These are phyloP conservation scores for Rhazya stricta DNA, from an alignment of 257 asterid species.

Conservation along the genomic window DNA sequence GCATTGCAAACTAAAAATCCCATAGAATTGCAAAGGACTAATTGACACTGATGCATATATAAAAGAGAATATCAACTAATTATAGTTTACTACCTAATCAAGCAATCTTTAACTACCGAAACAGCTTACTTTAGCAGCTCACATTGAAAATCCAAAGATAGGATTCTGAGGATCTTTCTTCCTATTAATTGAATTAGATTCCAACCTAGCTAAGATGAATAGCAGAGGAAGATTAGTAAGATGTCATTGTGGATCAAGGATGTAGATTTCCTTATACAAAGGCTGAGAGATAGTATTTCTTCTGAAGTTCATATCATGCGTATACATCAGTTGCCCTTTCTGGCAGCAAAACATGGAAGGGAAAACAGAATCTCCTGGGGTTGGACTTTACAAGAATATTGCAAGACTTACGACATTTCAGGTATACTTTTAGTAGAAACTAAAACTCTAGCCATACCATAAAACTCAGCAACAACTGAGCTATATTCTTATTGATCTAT, in stretches of 20 bases:
- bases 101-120: background rate
- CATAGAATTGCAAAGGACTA: background rate
- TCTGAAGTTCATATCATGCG: background rate
- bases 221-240: background rate
- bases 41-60: background rate
- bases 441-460: background rate
- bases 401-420: background rate
- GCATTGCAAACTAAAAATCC: background rate
- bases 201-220: background rate
- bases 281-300: background rate
- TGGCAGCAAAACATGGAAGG: background rate
- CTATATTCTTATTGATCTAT: background rate
- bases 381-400: background rate
- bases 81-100: background rate
- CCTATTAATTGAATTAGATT: background rate
- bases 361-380: background rate
- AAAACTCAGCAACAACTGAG: background rate
- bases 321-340: background rate
- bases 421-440: background rate
- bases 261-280: background rate
- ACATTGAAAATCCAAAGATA: background rate
- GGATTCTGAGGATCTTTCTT: background rate
- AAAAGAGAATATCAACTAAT: background rate
- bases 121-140: background rate
- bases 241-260: background rate